These are phyloP conservation scores for Megacollybia marginata DNA, from an alignment of 768 basidiomycete genomes.

Conservation along the genomic window DNA sequence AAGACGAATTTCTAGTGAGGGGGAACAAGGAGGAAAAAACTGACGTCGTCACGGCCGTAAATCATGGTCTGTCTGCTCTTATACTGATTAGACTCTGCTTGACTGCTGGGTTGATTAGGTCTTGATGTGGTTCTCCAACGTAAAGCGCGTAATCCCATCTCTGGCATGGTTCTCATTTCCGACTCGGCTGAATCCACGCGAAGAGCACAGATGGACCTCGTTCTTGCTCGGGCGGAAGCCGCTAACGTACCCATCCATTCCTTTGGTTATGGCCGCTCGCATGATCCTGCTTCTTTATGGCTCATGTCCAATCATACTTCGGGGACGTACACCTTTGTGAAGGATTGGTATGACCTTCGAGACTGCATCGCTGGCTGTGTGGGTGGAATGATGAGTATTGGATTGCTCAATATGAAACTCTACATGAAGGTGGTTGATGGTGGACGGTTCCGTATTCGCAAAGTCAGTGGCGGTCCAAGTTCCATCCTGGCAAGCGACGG, in stretches of 20 bases:
- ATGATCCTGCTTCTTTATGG: slow-evolving; percentile 97
- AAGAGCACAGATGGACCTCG: slow-evolving; percentile 96
- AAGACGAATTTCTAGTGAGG: slow-evolving; percentile 54
- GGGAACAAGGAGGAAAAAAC: slow-evolving; percentile 88
- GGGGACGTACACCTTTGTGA: slow-evolving; percentile 96
- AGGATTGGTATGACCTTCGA: slow-evolving; percentile 95
- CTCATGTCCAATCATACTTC: slow-evolving; percentile 97
- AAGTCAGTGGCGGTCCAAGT: slow-evolving; percentile 85
- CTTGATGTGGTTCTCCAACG: slow-evolving; percentile 93
- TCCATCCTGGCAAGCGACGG: slow-evolving; percentile 89
- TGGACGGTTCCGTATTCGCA: slow-evolving; percentile 86
- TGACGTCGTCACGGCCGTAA: slow-evolving; percentile 97
- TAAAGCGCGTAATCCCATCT: slow-evolving; percentile 82
- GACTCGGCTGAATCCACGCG: slow-evolving; percentile 90
- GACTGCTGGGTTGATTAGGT: slow-evolving; percentile 33
- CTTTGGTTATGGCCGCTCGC: slow-evolving; percentile 93
- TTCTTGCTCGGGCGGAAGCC: slow-evolving; percentile 93
- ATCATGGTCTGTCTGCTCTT: slow-evolving; percentile 55
- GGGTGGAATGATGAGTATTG: slow-evolving; percentile 96
- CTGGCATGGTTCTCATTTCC: slow-evolving; percentile 89
- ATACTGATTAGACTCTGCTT: not conserved
- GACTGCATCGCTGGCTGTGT: slow-evolving; percentile 90
- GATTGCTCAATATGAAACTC: slow-evolving; percentile 86
- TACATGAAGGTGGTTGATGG: slow-evolving; percentile 92
- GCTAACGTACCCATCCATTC: slow-evolving; percentile 96